Conservation (phyloP, 1,139 yeast species). For the Suhomyces anneliseae region DNA sequence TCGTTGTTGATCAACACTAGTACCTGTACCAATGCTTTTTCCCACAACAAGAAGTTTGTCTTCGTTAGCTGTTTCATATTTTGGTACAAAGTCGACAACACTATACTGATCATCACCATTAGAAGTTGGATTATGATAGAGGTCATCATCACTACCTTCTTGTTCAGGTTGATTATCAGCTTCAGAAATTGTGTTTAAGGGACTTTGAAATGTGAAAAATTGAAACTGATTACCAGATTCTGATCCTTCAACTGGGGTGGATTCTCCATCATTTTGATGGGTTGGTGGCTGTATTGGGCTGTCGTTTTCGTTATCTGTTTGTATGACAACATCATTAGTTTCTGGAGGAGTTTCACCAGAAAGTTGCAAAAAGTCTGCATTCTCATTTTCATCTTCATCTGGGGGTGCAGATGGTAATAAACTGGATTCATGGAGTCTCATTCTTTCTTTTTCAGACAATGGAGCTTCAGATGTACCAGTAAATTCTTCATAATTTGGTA, state of each 20-base stretch:
- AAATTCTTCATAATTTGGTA: conserved; percentile 31
- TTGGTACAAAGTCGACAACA: conserved; percentile 39
- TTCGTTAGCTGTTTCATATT: conserved; percentile 32
- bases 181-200: conserved; percentile 12
- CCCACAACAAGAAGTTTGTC: conserved; percentile 22
- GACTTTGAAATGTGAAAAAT: conserved; percentile 17
- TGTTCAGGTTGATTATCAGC: conserved; percentile 8
- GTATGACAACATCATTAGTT: not conserved
- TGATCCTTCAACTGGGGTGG: not conserved
- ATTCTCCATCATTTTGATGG: not conserved
- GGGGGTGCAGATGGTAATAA: conserved; percentile 65
- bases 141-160: conserved; percentile 11
- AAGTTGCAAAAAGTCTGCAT: conserved; percentile 11
- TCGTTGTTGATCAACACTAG: conserved; percentile 1
- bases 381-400: conserved; percentile 23
- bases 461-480: conserved; percentile 14
- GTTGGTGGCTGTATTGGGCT: not conserved
- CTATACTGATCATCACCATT: conserved; percentile 23
- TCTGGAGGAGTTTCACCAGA: not conserved
- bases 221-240: conserved; percentile 12
- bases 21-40: conserved; percentile 8
- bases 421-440: conserved; percentile 54
- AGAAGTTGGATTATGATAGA: conserved; percentile 13
- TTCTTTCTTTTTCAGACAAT: conserved; percentile 54
- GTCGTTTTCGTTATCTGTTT: not conserved